Conservation (phyloP, 345 rosid species). For the Boechera retrofracta region DNA sequence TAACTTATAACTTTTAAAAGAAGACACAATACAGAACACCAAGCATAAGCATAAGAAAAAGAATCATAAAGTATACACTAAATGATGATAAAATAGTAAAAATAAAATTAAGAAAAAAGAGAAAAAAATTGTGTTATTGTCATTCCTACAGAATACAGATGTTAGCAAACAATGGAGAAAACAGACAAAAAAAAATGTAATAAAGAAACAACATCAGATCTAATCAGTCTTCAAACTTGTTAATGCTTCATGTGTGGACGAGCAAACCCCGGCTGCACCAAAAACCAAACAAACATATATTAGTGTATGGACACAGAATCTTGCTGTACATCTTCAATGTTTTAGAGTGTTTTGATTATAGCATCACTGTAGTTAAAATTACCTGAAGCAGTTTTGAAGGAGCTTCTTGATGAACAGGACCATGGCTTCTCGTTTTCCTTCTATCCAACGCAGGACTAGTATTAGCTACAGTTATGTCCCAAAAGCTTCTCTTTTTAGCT, state of each 20-base stretch:
- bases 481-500: conserved; percentile 83
- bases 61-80: neutral
- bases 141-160: conserved; percentile 31
- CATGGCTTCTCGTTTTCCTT: conserved; percentile 83
- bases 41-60: neutral
- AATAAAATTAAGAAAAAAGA: conserved; percentile 17
- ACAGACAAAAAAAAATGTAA: neutral
- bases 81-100: neutral
- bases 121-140: neutral
- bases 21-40: conserved; percentile 1
- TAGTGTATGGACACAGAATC: neutral
- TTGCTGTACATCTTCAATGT: neutral
- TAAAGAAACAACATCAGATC: conserved; percentile 5
- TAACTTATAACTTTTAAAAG: neutral
- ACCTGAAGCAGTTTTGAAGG: conserved; percentile 98
- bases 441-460: conserved; percentile 71
- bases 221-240: conserved; percentile 19
- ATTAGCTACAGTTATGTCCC: conserved; percentile 81
- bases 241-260: conserved; percentile 56
- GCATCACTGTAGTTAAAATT: conserved; percentile 2
- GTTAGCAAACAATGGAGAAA: conserved; percentile 30
- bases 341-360: neutral
- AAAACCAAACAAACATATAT: conserved; percentile 45
- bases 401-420: conserved; percentile 55
- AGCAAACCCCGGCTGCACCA: conserved; percentile 85